Conservation (phyloP, 2,329 filamentous ascomycete genomes). For the Rhexocercosporidium sp. region DNA sequence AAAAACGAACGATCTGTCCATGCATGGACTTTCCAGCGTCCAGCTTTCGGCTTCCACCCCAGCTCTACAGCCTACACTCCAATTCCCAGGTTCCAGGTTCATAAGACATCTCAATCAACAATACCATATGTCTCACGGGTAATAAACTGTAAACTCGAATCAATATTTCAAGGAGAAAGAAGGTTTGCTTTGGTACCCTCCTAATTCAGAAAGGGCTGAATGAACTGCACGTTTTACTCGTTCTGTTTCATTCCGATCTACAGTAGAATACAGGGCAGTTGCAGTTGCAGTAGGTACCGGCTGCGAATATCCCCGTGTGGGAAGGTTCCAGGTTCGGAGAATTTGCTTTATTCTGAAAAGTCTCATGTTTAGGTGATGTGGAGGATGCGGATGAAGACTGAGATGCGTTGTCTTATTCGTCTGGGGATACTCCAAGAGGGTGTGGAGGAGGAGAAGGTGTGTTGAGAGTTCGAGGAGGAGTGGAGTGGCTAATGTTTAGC, state of each 20-base stretch:
- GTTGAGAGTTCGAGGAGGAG: background rate
- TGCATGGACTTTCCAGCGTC: background rate
- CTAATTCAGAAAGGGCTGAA: background rate
- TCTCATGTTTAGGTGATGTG: no score
- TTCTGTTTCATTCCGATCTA: background rate
- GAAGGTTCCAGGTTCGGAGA: background rate
- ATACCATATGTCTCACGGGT: background rate
- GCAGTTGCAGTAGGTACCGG: no score
- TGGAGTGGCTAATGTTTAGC: background rate
- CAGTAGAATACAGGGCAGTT: no score
- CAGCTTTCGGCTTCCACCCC: no score
- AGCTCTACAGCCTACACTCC: no score
- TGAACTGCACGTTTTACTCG: background rate
- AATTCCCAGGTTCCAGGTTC: no score
- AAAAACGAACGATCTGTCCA: background rate
- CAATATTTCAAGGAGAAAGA: background rate
- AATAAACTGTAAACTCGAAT: background rate
- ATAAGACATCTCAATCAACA: no score
- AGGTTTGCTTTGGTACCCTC: background rate
- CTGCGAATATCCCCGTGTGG: background rate
- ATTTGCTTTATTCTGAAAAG: no score
- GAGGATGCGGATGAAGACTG: no score
- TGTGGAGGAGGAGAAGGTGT: background rate
- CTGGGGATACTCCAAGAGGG: background rate
- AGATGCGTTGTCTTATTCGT: background rate